Base-by-base conservation (phyloP, 2,329 filamentous ascomycete species). In the Phaeomoniella chlamydospora region DNA sequence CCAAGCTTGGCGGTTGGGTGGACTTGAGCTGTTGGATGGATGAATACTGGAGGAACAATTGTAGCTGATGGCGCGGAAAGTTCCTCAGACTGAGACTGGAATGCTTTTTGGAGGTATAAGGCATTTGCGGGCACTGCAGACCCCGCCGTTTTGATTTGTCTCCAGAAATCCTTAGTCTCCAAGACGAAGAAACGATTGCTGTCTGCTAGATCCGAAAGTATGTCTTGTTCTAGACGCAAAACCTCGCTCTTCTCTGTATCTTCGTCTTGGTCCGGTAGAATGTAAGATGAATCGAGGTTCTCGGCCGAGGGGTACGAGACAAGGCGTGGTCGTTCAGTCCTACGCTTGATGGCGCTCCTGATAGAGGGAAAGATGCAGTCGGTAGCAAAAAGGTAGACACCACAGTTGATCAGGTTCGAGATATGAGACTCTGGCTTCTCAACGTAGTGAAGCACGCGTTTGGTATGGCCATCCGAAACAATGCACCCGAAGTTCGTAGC, bases 141-240 rank as follows among this genome's bases (percentile, higher is more conserved):
- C 41, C 90, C 90, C 41, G 90, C 90, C 2, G 90, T 94, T 74
- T 98, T 98, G 73, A 98, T 96, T 69, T 98, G 90, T 49, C 90
- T 85, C 90, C 90, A 98, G 62, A 98, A 98, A 59, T 96, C 90
- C 66, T 92, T 93, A 46, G 88, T 96, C 67, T 98, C 90, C 58
- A 94, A 82, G 18, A 96, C 90, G 62, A 86, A 96, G 68, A 98
- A 98, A 59, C 90, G 84, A 64, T 93, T 90, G 72, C 76, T 94
- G 62, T 96, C 90, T 42, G 90, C 88, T 52, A 96, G 77, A 53
- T 96, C 88, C 35, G 86, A 81, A 40, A 98, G 72, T 36, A 96
- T 94, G 56, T 98, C 90, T 64, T 96, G 90, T 65, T 98, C 90
- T 38, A 98, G 72, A 36, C 90, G 83, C 48, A 98, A 81, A 34